Percentiles rank a stretch among this genome's conserved stretches.
Conservation (phyloP, 306 rosid genomes). For the Lathyrus tuberosus region DNA sequence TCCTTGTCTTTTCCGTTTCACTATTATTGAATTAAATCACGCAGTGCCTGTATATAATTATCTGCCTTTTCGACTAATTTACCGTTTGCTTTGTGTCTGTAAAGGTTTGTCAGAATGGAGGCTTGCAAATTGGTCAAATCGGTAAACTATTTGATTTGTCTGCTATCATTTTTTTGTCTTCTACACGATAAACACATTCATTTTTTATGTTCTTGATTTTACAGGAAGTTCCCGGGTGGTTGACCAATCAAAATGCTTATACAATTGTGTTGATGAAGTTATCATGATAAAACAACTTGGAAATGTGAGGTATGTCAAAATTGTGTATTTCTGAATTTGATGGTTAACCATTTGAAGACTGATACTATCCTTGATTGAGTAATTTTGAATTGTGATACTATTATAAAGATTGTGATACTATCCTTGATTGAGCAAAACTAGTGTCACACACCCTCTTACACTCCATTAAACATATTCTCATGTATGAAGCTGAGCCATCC, state of each 20-base stretch:
- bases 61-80: conserved; percentile 51
- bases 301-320: conserved; percentile 55
- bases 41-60: conserved; percentile 19
- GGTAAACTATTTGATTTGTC: conserved; percentile 48
- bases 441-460: no score
- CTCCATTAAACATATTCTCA: no score
- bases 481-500: no score
- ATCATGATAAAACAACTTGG: conserved; percentile 59
- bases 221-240: conserved; percentile 59
- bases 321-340: conserved; percentile 19
- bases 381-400: no score
- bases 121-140: conserved; percentile 43
- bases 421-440: no score
- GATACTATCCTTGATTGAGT: conserved; percentile 2
- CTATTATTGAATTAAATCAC: conserved; percentile 23
- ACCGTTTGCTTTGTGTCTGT: conserved; percentile 33
- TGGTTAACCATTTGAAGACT: not conserved
- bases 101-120: conserved; percentile 68
- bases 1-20: conserved; percentile 1
- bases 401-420: no score
- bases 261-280: conserved; percentile 79
- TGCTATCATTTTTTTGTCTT: conserved; percentile 19
- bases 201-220: conserved; percentile 32
- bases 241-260: conserved; percentile 43
- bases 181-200: not conserved